A percentile compares a stretch with the other conserved stretches of the same genome.
Evolutionary conservation across 345 rosid genomes (phyloP).

Genomic region (Cochlearia excelsa): DNA sequence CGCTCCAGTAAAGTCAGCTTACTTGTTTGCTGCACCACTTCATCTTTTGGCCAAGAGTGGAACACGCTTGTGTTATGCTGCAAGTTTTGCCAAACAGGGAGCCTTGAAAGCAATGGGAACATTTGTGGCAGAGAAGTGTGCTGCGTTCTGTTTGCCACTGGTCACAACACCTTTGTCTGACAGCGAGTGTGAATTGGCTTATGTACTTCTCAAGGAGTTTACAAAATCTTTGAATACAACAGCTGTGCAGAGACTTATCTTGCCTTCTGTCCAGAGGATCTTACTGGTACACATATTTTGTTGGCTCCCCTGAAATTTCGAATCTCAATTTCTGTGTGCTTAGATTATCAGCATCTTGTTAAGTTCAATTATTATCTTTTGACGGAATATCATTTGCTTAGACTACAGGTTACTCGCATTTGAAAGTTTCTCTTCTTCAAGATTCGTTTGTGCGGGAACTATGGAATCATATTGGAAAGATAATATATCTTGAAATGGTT

Average conservation of each 20-base stretch:
- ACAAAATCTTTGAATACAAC: conserved; percentile 62
- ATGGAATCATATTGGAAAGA: conserved; percentile 79
- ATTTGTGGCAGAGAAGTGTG: conserved; percentile 81
- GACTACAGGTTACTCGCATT: conserved; percentile 85
- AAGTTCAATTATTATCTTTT: conserved; percentile 25
- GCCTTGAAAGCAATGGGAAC: conserved; percentile 81
- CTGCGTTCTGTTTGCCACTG: conserved; percentile 71
- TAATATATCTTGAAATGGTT: conserved; percentile 64
- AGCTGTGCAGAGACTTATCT: conserved; percentile 62
- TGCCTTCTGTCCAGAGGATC: conserved; percentile 84
- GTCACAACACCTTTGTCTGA: conserved; percentile 54
- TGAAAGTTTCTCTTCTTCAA: conserved; percentile 91
- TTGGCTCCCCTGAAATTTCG: conserved; percentile 18
- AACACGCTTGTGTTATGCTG: conserved; percentile 47
- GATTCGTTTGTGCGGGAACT: conserved; percentile 81
- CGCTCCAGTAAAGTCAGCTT: conserved; percentile 51
- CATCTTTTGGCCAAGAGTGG: conserved; percentile 67
- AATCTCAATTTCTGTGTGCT: conserved; percentile 1
- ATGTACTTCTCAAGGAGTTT: conserved; percentile 66
- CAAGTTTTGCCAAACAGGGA: conserved; percentile 38
- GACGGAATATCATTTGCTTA: conserved; percentile 44
- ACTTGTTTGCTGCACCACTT: conserved; percentile 81
- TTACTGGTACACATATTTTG: conserved; percentile 55
- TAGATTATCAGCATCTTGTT: conserved; percentile 20
- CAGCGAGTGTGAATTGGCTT: conserved; percentile 79